Base-by-base conservation (phyloP, 805 yeast species). In the Spathaspora arborariae region DNA sequence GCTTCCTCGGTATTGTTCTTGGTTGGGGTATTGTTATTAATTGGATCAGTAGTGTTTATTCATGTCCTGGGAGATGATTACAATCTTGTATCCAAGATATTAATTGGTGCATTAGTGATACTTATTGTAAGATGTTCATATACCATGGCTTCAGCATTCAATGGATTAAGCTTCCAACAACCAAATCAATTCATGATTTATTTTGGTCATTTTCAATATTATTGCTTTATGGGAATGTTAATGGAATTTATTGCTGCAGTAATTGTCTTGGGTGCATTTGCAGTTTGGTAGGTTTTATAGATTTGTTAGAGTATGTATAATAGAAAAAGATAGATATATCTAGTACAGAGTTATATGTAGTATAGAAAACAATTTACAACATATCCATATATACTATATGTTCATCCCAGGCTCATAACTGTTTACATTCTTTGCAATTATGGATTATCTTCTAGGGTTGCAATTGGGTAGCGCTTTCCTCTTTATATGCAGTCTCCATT, bases 141-240 rank as follows among this genome's bases (percentile, higher is more conserved):
- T 24, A 47, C 51, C 18, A 21, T 54, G 6, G 19, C 53, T 11
- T 45, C 54, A n/a, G 50, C 58, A 9, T 54, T 54, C 30, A 45
- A 42, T 19, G 50, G 52, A 3, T 20, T 50, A n/a, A 39, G 39
- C 26, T 41, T 41, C 19, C 39, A 22, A 5, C 11, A 35, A 6
- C 51, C 55, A 15, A 50, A 51, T 40, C 42, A 53, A 33, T 54
- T 48, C 36, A 41, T 48, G 44, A 41, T 54, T 16, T 41, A 47
- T 22, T 47, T 51, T 42, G 55, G 56, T 27, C 36, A 49, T 8
- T 53, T 44, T 18, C 18, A 49, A 35, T 53, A 51, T 37, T 51
- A 53, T 42, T 42, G 50, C 9, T 52, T 53, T 39, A 20, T 49
- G 43, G 51, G 52, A n/a, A 54, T 66, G 13, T 22, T 46, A n/a